Evolutionary conservation across 306 rosid species (phyloP), one percentile per base, ranked within the genome.

Genomic region (Fagus crenata): DNA sequence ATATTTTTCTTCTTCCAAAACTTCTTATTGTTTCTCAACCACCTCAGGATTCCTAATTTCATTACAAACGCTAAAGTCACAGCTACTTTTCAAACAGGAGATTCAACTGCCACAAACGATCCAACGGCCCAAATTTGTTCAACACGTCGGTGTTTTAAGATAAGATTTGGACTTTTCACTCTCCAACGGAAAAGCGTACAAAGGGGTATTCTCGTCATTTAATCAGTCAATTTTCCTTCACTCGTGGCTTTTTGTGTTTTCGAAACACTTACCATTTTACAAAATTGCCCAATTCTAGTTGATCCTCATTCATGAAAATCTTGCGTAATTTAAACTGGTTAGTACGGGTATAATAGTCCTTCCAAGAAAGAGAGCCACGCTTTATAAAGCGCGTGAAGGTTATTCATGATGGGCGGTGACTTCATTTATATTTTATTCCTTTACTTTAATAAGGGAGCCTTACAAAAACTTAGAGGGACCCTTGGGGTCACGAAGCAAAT

Each of bases 321-420:
- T 12, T 0, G 17, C 18, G 67, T 33, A 33, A 61, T 33, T 32
- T 0, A 33, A 37, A 17, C 46, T 17, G 6, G 17, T 37, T 3
- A 1, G 14, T 8, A 13, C 59, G 74, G 60, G 39, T 18, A 72
- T 40, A 78, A 79, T 15, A 69, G 73, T 79, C 60, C 32, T 72
- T 78, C 72, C 4, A 7, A 0, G 2, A 0, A 18, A 6, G 28
- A 58, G 13, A 1, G 3, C 15, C 58, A 9, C 17, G 2, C 68
- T 8, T 22, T 22, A 15, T 14, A 42, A 40, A 22, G 78, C 39
- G 6, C 55, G 61, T 40, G 1, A 18, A 33, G 17, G 58, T 55
- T 0, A 37, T 32, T 42, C 68, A 32, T 22, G 40, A 53, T 65
- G 59, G 70, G 49, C 80, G 81, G 71, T 41, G 78, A 46, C 83